phyloP scores from a whole-genome alignment of 768 basidiomycete species.

The Tylopilus sp. region DNA sequence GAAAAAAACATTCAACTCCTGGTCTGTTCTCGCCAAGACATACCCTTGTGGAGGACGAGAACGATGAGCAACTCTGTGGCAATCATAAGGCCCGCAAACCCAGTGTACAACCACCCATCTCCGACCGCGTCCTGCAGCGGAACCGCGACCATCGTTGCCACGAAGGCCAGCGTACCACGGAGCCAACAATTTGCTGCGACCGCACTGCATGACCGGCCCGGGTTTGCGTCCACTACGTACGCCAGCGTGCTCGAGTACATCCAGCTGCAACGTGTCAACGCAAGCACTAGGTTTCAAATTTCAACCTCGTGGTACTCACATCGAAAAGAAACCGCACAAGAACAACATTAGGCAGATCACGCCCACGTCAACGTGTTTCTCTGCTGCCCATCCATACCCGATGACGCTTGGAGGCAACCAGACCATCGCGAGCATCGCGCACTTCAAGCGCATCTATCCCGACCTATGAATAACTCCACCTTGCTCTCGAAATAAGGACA shows the following conservation, averaged over 20 bases:
- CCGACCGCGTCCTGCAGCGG: conserved; percentile 74
- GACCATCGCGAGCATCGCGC: conserved; percentile 54
- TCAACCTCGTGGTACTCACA: conserved; percentile 43
- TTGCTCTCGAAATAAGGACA: not conserved
- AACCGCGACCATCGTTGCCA: conserved; percentile 68
- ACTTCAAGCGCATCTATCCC: conserved; percentile 66
- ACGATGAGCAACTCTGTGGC: conserved; percentile 53
- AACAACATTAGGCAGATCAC: conserved; percentile 73
- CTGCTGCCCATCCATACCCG: conserved; percentile 73
- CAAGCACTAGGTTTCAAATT: not conserved
- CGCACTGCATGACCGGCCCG: conserved; percentile 72
- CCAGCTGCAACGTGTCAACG: conserved; percentile 34
- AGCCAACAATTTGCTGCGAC: conserved; percentile 75
- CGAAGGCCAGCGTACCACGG: conserved; percentile 65
- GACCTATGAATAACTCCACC: not conserved
- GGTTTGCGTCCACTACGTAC: conserved; percentile 85
- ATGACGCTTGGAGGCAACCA: conserved; percentile 55
- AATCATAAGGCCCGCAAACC: conserved; percentile 55
- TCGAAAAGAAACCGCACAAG: conserved; percentile 66
- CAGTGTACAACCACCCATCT: conserved; percentile 77
- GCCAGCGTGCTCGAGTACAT: conserved; percentile 72
- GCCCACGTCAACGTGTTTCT: conserved; percentile 59
- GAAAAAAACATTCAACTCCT: no score
- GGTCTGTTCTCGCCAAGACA: conserved; percentile 53
- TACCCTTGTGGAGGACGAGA: conserved; percentile 59